These are phyloP conservation scores for Rhodotorula kratochvilovae DNA, from an alignment of 768 basidiomycete genomes.

Conservation along the genomic window DNA sequence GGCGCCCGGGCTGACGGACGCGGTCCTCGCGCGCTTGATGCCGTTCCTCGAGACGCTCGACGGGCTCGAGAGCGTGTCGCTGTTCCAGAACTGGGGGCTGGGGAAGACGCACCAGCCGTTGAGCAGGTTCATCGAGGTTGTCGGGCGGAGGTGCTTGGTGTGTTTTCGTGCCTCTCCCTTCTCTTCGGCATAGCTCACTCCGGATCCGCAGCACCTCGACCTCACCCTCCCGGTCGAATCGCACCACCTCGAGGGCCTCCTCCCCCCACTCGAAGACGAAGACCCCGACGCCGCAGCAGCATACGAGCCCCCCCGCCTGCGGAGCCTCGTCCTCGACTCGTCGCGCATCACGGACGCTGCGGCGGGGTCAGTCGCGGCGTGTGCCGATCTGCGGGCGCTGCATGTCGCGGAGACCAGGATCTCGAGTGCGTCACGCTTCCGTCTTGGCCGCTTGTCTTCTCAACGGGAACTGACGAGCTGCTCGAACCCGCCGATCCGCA, in stretches of 20 bases:
- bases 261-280: conserved; percentile 4
- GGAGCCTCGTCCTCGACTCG: conserved; percentile 37
- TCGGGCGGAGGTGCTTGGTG: conserved; percentile 33
- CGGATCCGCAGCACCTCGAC: conserved; percentile 16
- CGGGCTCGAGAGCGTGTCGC: conserved; percentile 31
- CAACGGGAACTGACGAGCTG: not conserved
- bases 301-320: conserved; percentile 22
- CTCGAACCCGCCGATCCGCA: not conserved
- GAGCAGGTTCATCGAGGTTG: conserved; percentile 18
- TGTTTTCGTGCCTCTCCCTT: not conserved
- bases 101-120: conserved; percentile 19
- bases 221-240: conserved; percentile 28
- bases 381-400: conserved; percentile 31
- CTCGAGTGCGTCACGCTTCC: conserved; percentile 12
- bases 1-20: conserved; percentile 30
- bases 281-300: not conserved
- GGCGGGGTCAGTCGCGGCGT: conserved; percentile 11
- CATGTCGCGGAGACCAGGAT: conserved; percentile 41
- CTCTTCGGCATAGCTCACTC: not conserved
- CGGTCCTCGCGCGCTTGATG: conserved; percentile 28
- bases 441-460: not conserved
- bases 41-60: conserved; percentile 30
- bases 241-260: conserved; percentile 24
- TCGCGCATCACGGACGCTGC: conserved; percentile 33
- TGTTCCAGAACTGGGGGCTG: conserved; percentile 30